These are phyloP conservation scores for Dionaea muscipula DNA, from an alignment of 179 eudicot genomes.

Conservation along the genomic window DNA sequence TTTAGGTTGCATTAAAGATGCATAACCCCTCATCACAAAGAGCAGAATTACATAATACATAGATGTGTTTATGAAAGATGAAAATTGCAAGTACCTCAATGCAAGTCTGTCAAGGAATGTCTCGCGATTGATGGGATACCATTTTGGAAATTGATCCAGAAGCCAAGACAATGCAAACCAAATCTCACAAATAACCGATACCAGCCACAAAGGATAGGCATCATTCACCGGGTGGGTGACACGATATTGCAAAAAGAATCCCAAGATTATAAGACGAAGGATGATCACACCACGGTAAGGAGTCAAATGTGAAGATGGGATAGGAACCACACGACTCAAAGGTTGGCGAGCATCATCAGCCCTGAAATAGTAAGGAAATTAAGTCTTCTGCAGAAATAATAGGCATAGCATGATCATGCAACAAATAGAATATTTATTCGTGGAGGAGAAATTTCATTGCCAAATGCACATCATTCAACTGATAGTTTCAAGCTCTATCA, in stretches of 20 bases:
- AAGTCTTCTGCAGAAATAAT: not conserved
- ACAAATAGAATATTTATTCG: no score
- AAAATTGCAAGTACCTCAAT: slow-evolving; percentile 35
- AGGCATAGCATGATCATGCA: not conserved
- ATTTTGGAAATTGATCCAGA: slow-evolving; percentile 81
- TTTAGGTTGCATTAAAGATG: not conserved
- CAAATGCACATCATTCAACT: no score
- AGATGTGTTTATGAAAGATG: not conserved
- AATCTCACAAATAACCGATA: slow-evolving; percentile 68
- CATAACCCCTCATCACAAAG: not conserved
- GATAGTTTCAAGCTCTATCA: no score
- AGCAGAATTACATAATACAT: not conserved
- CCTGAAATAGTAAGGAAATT: slow-evolving; percentile 28
- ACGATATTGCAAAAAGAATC: slow-evolving; percentile 75
- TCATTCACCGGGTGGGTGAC: slow-evolving; percentile 52
- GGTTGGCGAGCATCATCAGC: slow-evolving; percentile 81
- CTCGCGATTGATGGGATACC: slow-evolving; percentile 77
- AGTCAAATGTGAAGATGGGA: slow-evolving; percentile 44
- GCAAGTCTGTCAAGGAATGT: slow-evolving; percentile 77
- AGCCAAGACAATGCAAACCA: slow-evolving; percentile 89
- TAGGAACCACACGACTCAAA: slow-evolving; percentile 67
- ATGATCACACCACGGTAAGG: slow-evolving; percentile 70
- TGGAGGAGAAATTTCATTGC: no score
- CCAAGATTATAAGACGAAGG: slow-evolving; percentile 63
- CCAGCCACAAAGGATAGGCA: slow-evolving; percentile 74